A percentile compares a stretch with the other conserved stretches of the same genome.
Evolutionary conservation across 257 asterid genomes (phyloP).

Genomic region (Przewalskia tangutica): DNA sequence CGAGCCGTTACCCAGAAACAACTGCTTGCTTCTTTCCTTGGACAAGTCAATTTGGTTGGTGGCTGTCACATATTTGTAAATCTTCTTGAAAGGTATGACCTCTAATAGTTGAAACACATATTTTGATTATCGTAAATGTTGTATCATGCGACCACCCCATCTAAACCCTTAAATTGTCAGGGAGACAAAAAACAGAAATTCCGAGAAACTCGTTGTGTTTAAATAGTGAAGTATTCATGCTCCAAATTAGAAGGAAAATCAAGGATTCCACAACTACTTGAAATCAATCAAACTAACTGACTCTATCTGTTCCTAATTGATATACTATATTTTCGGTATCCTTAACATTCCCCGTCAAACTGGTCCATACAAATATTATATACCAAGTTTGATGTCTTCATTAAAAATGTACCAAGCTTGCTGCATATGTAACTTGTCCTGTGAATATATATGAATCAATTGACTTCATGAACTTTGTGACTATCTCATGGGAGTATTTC

Average conservation of each 20-base stretch:
- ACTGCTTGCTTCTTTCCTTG: conserved; percentile 76
- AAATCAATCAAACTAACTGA: not conserved
- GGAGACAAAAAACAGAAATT: not conserved
- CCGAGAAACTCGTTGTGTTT: not conserved
- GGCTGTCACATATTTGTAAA: conserved; percentile 84
- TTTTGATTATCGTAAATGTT: not conserved
- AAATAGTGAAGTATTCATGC: not conserved
- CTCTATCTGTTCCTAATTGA: not conserved
- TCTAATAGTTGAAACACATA: conserved; percentile 5
- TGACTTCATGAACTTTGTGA: not conserved
- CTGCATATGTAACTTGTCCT: not conserved
- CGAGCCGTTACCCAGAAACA: conserved; percentile 82
- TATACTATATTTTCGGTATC: not conserved
- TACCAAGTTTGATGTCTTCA: not conserved
- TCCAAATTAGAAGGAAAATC: not conserved
- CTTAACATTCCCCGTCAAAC: not conserved
- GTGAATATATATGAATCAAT: not conserved
- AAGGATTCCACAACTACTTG: not conserved
- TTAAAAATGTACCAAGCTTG: not conserved
- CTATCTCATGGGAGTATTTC: not conserved
- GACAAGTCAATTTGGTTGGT: conserved; percentile 69
- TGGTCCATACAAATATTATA: not conserved
- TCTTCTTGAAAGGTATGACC: conserved; percentile 67
- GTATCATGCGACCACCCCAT: not conserved
- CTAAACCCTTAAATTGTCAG: not conserved